phyloP scores from a whole-genome alignment of 2,329 filamentous ascomycete species.

The Spiromastix sp. region DNA sequence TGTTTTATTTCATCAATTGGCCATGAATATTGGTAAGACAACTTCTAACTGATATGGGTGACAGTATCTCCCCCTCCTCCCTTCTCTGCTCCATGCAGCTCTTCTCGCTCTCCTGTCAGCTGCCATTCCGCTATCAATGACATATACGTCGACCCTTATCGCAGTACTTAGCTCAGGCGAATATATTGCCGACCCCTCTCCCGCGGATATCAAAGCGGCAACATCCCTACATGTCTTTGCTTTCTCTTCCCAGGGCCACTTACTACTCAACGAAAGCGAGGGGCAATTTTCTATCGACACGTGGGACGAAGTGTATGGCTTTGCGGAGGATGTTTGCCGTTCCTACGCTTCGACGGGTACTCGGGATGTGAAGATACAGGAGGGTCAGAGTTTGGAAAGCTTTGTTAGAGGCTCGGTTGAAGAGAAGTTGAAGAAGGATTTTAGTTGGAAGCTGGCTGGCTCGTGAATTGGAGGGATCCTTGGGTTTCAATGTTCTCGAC shows the following conservation, averaged over 20 bases:
- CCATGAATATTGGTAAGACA: not conserved
- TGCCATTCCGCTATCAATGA: slow-evolving; percentile 67
- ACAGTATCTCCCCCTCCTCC: slow-evolving; percentile 71
- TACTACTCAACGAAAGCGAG: slow-evolving; percentile 72
- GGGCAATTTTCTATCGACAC: slow-evolving; percentile 64
- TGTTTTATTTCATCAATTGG: not conserved
- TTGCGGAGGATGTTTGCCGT: slow-evolving; percentile 57
- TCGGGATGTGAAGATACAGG: slow-evolving; percentile 53
- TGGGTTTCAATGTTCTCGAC: no score
- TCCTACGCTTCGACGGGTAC: slow-evolving; percentile 45
- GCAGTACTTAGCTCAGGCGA: slow-evolving; percentile 40
- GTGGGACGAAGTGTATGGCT: slow-evolving; percentile 62
- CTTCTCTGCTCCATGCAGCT: slow-evolving; percentile 70
- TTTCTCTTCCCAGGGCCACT: slow-evolving; percentile 62
- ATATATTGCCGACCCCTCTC: slow-evolving; percentile 51
- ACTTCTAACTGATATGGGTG: no score
- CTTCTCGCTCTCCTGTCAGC: slow-evolving; percentile 71
- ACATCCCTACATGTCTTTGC: slow-evolving; percentile 72
- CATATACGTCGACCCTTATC: slow-evolving; percentile 55
- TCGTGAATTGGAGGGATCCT: no score
- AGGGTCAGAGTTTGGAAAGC: slow-evolving; percentile 39
- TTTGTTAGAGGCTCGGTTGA: slow-evolving; percentile 55
- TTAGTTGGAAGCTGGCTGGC: slow-evolving; percentile 28
- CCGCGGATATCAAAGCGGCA: slow-evolving; percentile 51
- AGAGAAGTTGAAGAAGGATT: slow-evolving; percentile 38